Evolutionary conservation across 352 stramenopile genomes (phyloP).

Genomic region (Phytophthora syringae): DNA sequence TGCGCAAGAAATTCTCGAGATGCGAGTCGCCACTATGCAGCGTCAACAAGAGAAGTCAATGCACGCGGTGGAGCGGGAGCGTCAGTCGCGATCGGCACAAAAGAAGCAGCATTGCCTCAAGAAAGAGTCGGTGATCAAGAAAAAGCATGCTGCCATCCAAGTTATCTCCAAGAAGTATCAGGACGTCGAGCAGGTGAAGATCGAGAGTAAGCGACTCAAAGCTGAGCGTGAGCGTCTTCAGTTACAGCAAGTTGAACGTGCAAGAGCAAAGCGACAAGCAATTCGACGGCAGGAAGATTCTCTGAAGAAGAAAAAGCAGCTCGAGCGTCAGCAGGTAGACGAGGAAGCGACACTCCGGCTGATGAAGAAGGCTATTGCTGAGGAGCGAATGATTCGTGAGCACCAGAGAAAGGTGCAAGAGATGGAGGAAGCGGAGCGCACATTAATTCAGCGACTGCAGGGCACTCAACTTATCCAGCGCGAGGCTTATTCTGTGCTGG

Average conservation of each 20-base stretch:
- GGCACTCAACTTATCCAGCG: conserved; percentile 77
- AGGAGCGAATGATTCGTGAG: conserved; percentile 65
- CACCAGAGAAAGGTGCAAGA: conserved; percentile 61
- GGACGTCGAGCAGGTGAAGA: conserved; percentile 80
- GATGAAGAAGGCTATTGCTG: conserved; percentile 69
- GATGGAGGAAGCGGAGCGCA: conserved; percentile 71
- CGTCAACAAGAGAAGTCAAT: conserved; percentile 55
- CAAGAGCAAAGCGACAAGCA: conserved; percentile 58
- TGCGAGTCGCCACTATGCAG: conserved; percentile 58
- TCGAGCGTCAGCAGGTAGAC: conserved; percentile 55
- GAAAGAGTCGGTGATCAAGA: conserved; percentile 79
- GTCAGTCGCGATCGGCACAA: conserved; percentile 53
- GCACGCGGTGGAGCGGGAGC: conserved; percentile 47
- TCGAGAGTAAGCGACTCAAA: conserved; percentile 67
- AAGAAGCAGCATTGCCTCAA: conserved; percentile 68
- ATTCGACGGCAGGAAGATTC: conserved; percentile 67
- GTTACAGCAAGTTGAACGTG: conserved; percentile 55
- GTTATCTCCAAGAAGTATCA: conserved; percentile 81
- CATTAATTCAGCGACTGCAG: conserved; percentile 71
- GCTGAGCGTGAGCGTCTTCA: conserved; percentile 64
- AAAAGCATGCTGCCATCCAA: conserved; percentile 75
- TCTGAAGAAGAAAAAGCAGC: conserved; percentile 55
- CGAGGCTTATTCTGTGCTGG: conserved; percentile 74
- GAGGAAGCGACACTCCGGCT: conserved; percentile 54
- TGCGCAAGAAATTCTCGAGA: conserved; percentile 71